Percentiles rank a stretch among this genome's conserved stretches.
Evolutionary conservation across 2,329 filamentous ascomycete genomes (phyloP).

Genomic region (Acephala macrosclerotiorum): DNA sequence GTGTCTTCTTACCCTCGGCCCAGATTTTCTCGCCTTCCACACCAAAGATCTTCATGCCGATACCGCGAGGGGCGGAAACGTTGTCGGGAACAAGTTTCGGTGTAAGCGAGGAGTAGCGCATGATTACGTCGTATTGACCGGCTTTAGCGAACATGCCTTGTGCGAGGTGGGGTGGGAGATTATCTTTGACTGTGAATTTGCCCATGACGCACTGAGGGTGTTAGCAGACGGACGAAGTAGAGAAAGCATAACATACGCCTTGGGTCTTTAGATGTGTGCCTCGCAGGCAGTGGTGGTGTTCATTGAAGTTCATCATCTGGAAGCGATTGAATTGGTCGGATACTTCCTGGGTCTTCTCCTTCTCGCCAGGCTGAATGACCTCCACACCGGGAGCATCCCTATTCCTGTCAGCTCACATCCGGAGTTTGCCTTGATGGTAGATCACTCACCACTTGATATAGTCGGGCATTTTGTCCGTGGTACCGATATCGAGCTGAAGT

Average conservation of each 20-base stretch:
- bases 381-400: conserved; percentile 30
- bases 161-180: conserved; percentile 29
- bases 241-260: conserved; percentile 17
- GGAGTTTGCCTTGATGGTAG: neutral
- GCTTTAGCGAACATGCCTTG: conserved; percentile 33
- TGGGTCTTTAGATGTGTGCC: conserved; percentile 31
- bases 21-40: conserved; percentile 31
- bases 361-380: conserved; percentile 29
- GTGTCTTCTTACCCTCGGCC: conserved; percentile 33
- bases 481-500: neutral
- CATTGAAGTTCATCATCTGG: conserved; percentile 34
- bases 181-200: conserved; percentile 30
- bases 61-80: conserved; percentile 28
- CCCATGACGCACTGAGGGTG: conserved; percentile 27
- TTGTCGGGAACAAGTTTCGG: conserved; percentile 32
- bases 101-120: conserved; percentile 31
- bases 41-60: conserved; percentile 32
- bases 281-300: conserved; percentile 31
- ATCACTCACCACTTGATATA: conserved; percentile 28
- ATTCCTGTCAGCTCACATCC: neutral
- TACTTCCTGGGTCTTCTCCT: conserved; percentile 29
- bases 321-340: conserved; percentile 33
- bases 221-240: neutral
- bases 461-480: conserved; percentile 17
- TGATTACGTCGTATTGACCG: conserved; percentile 28